phyloP scores from a whole-genome alignment of 257 asterid genomes.

The Rubia yunnanensis region DNA sequence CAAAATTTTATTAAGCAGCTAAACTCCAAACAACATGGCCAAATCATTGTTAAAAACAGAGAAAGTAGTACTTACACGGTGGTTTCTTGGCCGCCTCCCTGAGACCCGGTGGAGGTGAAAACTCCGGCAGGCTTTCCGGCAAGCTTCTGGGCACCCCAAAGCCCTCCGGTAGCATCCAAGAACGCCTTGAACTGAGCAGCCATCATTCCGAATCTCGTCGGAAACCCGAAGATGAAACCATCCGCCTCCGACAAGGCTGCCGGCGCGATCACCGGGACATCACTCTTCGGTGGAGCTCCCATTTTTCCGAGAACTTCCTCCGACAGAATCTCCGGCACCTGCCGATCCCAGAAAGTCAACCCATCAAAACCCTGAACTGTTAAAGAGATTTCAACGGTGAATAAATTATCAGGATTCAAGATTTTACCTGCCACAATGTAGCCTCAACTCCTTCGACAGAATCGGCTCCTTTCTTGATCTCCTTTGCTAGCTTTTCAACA shows the following conservation, averaged over 20 bases:
- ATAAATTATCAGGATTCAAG: neutral
- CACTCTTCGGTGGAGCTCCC: conserved; percentile 37
- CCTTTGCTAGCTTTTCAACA: conserved; percentile 56
- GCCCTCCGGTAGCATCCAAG: conserved; percentile 45
- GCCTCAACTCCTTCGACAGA: conserved; percentile 68
- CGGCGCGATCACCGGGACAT: conserved; percentile 33
- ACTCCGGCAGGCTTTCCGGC: conserved; percentile 54
- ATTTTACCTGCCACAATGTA: conserved; percentile 52
- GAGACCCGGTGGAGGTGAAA: conserved; percentile 46
- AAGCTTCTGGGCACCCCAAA: conserved; percentile 39
- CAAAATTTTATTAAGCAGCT: no score
- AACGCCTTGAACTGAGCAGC: conserved; percentile 46
- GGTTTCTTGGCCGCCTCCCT: conserved; percentile 57
- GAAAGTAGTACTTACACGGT: conserved; percentile 27
- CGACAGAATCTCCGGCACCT: conserved; percentile 46
- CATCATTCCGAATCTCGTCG: conserved; percentile 51
- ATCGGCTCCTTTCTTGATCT: conserved; percentile 66
- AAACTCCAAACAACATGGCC: no score
- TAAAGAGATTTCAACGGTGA: neutral
- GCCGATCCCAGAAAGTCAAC: neutral
- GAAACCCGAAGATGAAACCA: conserved; percentile 42
- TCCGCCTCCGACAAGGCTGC: conserved; percentile 38
- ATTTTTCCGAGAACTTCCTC: conserved; percentile 38
- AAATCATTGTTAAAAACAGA: no score
- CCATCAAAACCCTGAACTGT: neutral